Evolutionary conservation across 2,329 filamentous ascomycete genomes (phyloP), one percentile per base, ranked within the genome.

Genomic region (Microthyrium microscopicum): DNA sequence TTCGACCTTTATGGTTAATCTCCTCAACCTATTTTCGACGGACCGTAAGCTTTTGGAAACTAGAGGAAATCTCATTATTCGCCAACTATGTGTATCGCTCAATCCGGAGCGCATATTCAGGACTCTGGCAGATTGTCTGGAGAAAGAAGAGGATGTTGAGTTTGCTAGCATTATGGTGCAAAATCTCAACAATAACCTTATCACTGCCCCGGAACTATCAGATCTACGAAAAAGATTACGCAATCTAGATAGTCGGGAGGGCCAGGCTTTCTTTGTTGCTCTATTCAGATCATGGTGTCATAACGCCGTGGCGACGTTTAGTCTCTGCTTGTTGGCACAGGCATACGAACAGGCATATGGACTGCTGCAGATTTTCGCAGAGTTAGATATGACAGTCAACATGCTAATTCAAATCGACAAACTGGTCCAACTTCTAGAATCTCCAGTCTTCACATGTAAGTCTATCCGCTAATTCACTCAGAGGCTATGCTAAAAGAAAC

Each of bases 91-190:
- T 52, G 71, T 92, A 39, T 93, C 81, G 39, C 64, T 98, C 19
- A 94, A 85, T 42, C 80, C 89, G 0, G 89, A 98, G 53, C 73
- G 85, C 29, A 98, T 98, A 38, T 98, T 95, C 49, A 74, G 89
- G 20, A 95, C 84, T 3, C 65, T 98, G 41, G 91, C 89, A 18
- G 89, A 98, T 46, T 94, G 89, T 44, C 79, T 98, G 7, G 89
- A 95, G 54, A 92, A 85, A 49, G 89, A 98, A 53, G 89, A 95
- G 57, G 89, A 98, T 51, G 73, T 98, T 26, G 91, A 98, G 52
- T 98, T 98, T 55, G 87, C 89, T 12, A 94, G 87, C 51, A 95
- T 98, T 46, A 98, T 98, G 89, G 84, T 98, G 20, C 89, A 98
- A 53, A 95, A 95, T 47, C 66, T 98, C 33, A 98, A 98, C 60